Evolutionary conservation across 192 early-diverging fungal genomes (phyloP).

Genomic region (Geranomyces michiganensis): DNA sequence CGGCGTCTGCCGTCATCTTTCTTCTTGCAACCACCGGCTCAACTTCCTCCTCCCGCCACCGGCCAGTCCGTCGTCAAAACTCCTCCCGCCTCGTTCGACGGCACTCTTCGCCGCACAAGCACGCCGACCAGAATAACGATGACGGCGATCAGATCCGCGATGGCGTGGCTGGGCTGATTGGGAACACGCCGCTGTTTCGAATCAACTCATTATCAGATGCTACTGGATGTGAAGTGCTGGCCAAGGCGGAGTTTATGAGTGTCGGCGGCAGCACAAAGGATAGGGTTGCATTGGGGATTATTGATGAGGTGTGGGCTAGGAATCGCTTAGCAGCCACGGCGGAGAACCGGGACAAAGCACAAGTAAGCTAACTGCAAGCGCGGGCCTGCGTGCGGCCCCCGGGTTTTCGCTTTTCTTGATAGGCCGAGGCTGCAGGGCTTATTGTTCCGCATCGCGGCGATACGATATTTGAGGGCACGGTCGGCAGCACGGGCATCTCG

Average conservation of each 20-base stretch:
- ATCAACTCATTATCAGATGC: conserved; percentile 83
- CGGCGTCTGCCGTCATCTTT: conserved; percentile 16
- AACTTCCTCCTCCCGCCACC: not conserved
- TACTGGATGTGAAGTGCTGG: conserved; percentile 86
- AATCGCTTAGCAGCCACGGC: too few relatives aligned
- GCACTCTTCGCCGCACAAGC: not conserved
- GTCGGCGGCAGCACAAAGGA: conserved; percentile 94
- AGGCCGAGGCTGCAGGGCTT: conserved; percentile 68
- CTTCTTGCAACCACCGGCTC: not conserved
- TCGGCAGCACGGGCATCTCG: conserved; percentile 95
- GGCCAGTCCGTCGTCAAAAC: not conserved
- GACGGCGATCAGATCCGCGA: not conserved
- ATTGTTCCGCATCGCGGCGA: conserved; percentile 74
- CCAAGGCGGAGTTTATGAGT: conserved; percentile 81
- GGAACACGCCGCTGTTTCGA: conserved; percentile 87
- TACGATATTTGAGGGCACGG: conserved; percentile 92
- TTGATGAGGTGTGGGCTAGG: conserved; percentile 50
- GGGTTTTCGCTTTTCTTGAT: not conserved
- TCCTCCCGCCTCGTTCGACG: not conserved
- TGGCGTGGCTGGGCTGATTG: conserved; percentile 83
- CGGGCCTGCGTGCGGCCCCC: too few relatives aligned
- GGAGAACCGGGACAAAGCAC: too few relatives aligned
- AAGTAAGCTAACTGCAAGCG: too few relatives aligned
- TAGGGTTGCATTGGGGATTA: conserved; percentile 84
- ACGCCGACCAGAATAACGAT: too few relatives aligned